These are phyloP conservation scores for Eleusine coracana DNA, from an alignment of 176 grass and related monocot species.

Conservation along the genomic window DNA sequence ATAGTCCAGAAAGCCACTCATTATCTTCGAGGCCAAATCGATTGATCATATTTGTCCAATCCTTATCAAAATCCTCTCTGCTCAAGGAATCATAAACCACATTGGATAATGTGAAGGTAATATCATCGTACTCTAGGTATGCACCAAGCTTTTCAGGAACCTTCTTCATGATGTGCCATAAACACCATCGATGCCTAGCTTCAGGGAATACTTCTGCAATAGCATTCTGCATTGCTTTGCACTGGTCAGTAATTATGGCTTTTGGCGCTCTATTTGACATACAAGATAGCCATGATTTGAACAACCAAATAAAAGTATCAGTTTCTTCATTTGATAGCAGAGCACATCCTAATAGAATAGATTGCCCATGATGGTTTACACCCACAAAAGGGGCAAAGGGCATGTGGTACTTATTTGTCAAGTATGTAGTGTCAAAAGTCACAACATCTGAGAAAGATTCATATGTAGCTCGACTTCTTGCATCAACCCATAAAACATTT, in stretches of 20 bases:
- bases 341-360: not conserved
- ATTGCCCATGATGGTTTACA: slow-evolving; percentile 4
- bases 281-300: not conserved
- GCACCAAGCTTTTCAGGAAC: not conserved
- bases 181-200: not conserved
- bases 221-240: not conserved
- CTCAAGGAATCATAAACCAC: no score
- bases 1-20: not conserved
- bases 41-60: not conserved
- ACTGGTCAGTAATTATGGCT: not conserved
- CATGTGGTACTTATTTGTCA: slow-evolving; percentile 9
- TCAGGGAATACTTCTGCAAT: not conserved
- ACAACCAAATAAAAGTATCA: not conserved
- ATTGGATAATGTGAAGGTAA: no score
- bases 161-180: not conserved
- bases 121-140: no score
- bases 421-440: not conserved
- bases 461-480: slow-evolving; percentile 16
- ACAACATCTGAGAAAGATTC: not conserved
- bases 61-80: not conserved
- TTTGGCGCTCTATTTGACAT: not conserved
- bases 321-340: not conserved
- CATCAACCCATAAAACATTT: slow-evolving; percentile 20
- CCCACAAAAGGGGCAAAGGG: not conserved
- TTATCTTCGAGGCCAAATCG: not conserved